Conservation (phyloP, 495 filamentous ascomycete species). For the Terfezia boudieri region DNA sequence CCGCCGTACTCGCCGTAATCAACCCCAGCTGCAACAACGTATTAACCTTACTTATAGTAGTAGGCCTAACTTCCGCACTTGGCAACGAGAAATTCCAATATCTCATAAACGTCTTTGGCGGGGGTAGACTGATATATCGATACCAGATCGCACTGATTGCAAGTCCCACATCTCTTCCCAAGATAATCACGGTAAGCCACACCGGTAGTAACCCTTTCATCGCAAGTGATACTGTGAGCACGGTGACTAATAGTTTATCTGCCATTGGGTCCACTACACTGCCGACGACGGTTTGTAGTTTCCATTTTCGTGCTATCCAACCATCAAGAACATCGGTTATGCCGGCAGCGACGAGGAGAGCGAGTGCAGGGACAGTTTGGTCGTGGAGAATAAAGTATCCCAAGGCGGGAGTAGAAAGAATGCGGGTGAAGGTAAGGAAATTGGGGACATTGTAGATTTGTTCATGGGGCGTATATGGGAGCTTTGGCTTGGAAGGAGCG, state of each 20-base stretch:
- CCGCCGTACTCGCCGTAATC: conserved; percentile 52
- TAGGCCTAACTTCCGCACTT: conserved; percentile 79
- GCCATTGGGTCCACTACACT: conserved; percentile 93
- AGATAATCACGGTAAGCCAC: conserved; percentile 68
- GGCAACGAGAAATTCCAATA: conserved; percentile 97
- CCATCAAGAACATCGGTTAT: conserved; percentile 82
- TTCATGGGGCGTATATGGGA: conserved; percentile 30
- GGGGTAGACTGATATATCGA: conserved; percentile 77
- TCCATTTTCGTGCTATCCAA: conserved; percentile 69
- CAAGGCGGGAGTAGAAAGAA: conserved; percentile 62
- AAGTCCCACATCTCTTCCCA: conserved; percentile 72
- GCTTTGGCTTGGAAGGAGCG: too few relatives aligned
- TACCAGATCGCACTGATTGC: conserved; percentile 84
- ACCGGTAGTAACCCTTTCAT: conserved; percentile 63
- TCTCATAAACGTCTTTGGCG: conserved; percentile 73
- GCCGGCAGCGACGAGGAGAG: conserved; percentile 74
- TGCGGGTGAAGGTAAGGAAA: conserved; percentile 65
- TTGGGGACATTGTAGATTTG: conserved; percentile 95
- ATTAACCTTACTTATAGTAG: conserved; percentile 74
- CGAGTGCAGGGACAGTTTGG: conserved; percentile 52
- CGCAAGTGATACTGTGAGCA: conserved; percentile 63
- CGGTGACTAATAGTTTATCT: conserved; percentile 86
- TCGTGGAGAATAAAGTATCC: conserved; percentile 78
- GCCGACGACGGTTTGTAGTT: conserved; percentile 83
- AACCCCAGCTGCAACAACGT: conserved; percentile 59